Evolutionary conservation across 495 filamentous ascomycete species (phyloP).

Genomic region (Corynascus novoguineensis): DNA sequence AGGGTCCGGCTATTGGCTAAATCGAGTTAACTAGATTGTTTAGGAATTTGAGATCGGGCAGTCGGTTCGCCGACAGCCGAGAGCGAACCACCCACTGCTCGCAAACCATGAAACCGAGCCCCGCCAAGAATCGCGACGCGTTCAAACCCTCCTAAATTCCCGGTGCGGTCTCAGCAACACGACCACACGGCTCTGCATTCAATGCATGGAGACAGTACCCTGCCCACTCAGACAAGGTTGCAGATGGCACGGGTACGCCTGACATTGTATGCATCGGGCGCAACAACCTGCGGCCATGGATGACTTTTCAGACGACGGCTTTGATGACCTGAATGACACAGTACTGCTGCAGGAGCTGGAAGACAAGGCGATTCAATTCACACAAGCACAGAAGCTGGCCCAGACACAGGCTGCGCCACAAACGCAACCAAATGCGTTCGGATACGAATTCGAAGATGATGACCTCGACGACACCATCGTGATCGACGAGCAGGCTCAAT

Average conservation of each 20-base stretch:
- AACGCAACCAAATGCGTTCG: conserved; percentile 5
- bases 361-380: conserved; percentile 44
- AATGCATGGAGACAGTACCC: neutral
- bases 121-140: no score
- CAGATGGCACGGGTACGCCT: conserved; percentile 19
- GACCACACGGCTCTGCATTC: neutral
- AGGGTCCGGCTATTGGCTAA: no score
- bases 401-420: conserved; percentile 21
- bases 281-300: conserved; percentile 33
- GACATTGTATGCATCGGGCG: conserved; percentile 5
- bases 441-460: conserved; percentile 26
- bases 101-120: neutral
- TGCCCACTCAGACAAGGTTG: neutral
- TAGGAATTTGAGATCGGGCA: no score
- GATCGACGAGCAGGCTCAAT: conserved; percentile 25
- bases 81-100: no score
- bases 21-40: no score
- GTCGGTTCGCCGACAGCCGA: no score
- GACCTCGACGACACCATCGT: conserved; percentile 31
- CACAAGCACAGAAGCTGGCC: conserved; percentile 35
- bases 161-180: neutral
- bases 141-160: neutral
- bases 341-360: conserved; percentile 43
- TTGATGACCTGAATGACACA: conserved; percentile 43
- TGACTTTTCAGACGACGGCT: conserved; percentile 45